Evolutionary conservation across 1,284 basidiomycete species (phyloP).

Genomic region (Schizopora paradoxa): DNA sequence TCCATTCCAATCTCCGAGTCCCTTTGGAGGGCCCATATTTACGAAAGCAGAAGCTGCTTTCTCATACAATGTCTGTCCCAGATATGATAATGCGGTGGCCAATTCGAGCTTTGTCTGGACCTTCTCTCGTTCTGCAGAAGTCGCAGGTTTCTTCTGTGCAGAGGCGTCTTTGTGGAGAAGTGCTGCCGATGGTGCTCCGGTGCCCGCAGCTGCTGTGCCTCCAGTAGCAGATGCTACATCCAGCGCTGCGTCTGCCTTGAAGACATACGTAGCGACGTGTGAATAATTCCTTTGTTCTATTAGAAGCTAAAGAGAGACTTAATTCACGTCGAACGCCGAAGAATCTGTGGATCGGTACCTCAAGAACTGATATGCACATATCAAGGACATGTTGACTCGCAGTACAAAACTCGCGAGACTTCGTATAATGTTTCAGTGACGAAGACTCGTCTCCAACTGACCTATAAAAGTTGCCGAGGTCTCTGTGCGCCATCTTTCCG

Average conservation of each 20-base stretch:
- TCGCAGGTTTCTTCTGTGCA: slow-evolving; percentile 33
- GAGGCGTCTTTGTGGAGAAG: slow-evolving; percentile 25
- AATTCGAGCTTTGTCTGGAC: slow-evolving; percentile 76
- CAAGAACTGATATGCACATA: slow-evolving; percentile 76
- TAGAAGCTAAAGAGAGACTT: slow-evolving; percentile 47
- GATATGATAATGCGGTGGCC: slow-evolving; percentile 65
- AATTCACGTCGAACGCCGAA: slow-evolving; percentile 1
- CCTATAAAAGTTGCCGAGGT: slow-evolving; percentile 74
- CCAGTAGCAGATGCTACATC: slow-evolving; percentile 41
- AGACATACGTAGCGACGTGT: slow-evolving; percentile 80
- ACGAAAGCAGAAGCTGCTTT: slow-evolving; percentile 70
- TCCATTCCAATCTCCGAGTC: slow-evolving; percentile 66
- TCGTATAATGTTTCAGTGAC: slow-evolving; percentile 75
- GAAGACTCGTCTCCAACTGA: slow-evolving; percentile 61
- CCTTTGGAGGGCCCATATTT: slow-evolving; percentile 57
- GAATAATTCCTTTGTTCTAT: slow-evolving; percentile 80
- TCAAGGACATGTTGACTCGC: slow-evolving; percentile 82
- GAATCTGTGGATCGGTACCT: slow-evolving; percentile 50
- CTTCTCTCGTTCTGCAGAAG: slow-evolving; percentile 49
- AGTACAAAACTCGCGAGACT: slow-evolving; percentile 82
- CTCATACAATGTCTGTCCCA: slow-evolving; percentile 69
- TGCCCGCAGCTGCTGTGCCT: slow-evolving; percentile 21
- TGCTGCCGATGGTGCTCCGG: slow-evolving; percentile 24
- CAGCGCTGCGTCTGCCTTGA: slow-evolving; percentile 85
- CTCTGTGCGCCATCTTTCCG: slow-evolving; percentile 75